phyloP scores from a whole-genome alignment of 2,329 filamentous ascomycete genomes.

The Fusarium sp. region DNA sequence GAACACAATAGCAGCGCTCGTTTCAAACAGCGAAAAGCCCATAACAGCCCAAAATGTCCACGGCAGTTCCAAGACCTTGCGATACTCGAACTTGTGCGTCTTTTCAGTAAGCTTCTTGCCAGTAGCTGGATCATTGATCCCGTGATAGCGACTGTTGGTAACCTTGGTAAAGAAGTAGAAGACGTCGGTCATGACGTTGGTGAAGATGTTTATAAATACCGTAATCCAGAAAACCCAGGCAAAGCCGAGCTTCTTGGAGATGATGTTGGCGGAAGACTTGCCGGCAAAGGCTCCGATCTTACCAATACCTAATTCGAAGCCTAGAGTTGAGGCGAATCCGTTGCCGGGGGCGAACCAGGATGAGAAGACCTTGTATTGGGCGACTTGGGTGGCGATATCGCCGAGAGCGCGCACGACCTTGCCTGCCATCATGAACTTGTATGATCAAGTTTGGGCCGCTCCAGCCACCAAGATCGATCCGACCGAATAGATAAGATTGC shows the following conservation, averaged over 20 bases:
- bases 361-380: conserved; percentile 71
- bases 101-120: conserved; percentile 66
- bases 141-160: conserved; percentile 8
- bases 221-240: conserved; percentile 68
- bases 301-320: conserved; percentile 64
- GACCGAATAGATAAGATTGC: conserved; percentile 64
- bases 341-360: conserved; percentile 69
- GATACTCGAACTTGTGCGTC: conserved; percentile 63
- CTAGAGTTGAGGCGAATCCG: conserved; percentile 68
- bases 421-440: conserved; percentile 67
- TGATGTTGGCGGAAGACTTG: conserved; percentile 66
- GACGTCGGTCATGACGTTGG: conserved; percentile 59
- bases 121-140: conserved; percentile 54
- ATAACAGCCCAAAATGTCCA: conserved; percentile 67
- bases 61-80: conserved; percentile 62
- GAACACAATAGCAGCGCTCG: conserved; percentile 62
- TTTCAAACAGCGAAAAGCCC: conserved; percentile 65
- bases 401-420: conserved; percentile 64
- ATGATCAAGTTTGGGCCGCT: conserved; percentile 62
- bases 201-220: conserved; percentile 70
- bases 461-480: conserved; percentile 67
- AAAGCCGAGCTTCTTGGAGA: conserved; percentile 55
- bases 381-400: conserved; percentile 69
- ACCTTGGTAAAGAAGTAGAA: conserved; percentile 63
- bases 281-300: conserved; percentile 69